Evolutionary conservation across 768 basidiomycete species (phyloP), one percentile per base, ranked within the genome.

Genomic region (Amanita rubescens): DNA sequence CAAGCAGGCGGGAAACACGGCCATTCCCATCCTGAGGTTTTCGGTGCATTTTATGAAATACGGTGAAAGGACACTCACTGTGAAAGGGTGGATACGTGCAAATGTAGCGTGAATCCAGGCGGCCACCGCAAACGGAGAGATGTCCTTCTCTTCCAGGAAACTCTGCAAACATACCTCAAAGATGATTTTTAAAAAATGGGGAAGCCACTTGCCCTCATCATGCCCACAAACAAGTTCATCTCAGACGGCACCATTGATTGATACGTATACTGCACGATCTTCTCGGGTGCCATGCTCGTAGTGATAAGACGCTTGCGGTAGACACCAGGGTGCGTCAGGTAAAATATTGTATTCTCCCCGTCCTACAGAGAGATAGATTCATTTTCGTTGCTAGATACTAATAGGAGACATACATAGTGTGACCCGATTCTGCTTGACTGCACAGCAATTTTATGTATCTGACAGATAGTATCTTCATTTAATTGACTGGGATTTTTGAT

Each of bases 51-150:
- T 45, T 45, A 45, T 30, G 27, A 30, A 11, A 45, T 45, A 30
- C 44, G 22, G 43, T 22, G 19, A n/a, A 15, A 27, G 19, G 44
- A 45, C 14, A n/a, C 25, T 45, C 24, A 45, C 44, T 14, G 44
- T 45, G 44, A 45, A 45, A 45, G 44, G 44, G 44, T 45, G 44
- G 25, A 45, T 45, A 45, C 44, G 44, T 45, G 19, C 42, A 30
- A 45, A 45, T 14, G 24, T 19, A 25, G 27, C 27, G 22, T 45
- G 44, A 45, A 45, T 45, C 44, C 44, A 45, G 15, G 44, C 44
- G 15, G 44, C 44, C 44, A 30, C 24, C 27, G 44, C 44, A 30
- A 45, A 45, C 3, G 44, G 44, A 30, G 44, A 15, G 15, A 15
- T 45, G 44, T 45, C 44, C 44, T 30, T 30, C 22, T 22, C 25